Evolutionary conservation across 1,139 yeast genomes (phyloP), one percentile per base, ranked within the genome.

Genomic region (Kodamaea sp.): DNA sequence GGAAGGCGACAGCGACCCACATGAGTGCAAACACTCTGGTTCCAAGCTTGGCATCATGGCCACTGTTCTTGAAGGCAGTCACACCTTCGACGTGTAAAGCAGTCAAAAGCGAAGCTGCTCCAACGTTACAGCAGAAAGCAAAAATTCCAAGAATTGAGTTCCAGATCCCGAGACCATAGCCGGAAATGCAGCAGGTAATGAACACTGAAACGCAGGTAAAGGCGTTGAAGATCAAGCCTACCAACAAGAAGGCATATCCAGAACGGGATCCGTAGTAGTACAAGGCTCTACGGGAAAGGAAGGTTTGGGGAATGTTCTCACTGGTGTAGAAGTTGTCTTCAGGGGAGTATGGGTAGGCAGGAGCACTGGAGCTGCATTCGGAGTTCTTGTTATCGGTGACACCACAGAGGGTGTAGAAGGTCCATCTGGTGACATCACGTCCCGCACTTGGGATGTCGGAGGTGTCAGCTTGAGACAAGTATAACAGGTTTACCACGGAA

Each of bases 311-410:
- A 9, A 80, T 55, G 16, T 65, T 71, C 5, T 45, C 39, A 12
- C 55, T 43, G 10, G 73, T 55, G 25, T 59, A 65, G 45, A 82
- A 80, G 55, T 81, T 80, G 34, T 70, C 70, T 31, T 53, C 65
- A 21, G 90, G 90, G 16, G 84, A 78, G 57, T 81, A 79, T 16
- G 88, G 83, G 53, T 67, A 80, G 19, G 80, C 92, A 15, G 90
- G 77, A 15, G 47, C 37, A 32, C 60, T 61, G 8, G 51, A 38
- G 13, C 76, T 54, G 61, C 92, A 83, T 41, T 70, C 53, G 35
- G 53, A 41, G 42, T 63, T 59, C 34, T 65, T 64, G 31, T 70
- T 66, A 19, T 38, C 40, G 4, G 15, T 6, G 16, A 63, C 76
- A 20, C 71, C 79, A 63, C 95, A 87, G 41, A 68, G 53, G 32